Base-by-base conservation (phyloP, 768 basidiomycete species). In the Rhodotorula sphaerocarpa region DNA sequence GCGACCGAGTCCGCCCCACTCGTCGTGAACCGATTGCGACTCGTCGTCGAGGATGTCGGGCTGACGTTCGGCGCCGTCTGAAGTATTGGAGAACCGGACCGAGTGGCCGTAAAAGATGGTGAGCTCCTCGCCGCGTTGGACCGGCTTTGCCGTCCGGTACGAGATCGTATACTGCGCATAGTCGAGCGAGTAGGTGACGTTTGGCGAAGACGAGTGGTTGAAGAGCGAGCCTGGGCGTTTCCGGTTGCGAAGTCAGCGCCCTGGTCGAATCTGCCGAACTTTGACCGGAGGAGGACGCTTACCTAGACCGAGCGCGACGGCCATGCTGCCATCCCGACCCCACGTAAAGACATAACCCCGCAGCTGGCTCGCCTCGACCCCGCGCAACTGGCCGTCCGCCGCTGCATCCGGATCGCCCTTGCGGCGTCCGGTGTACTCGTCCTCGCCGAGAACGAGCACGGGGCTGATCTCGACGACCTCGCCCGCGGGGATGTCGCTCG, bases 401-500 rank as follows among this genome's bases (percentile, higher is more conserved):
- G 10, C 10, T 39, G 36, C 36, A 7, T 36, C 34, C 20, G 30
- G 21, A 4, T 50, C 64, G 36, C 54, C 47, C 33, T 52, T 43
- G 30, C 34, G 39, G 34, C 56, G 42, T 7, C 74, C 72, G 48
- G 81, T 78, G 69, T 90, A 91, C 75, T 91, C 88, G 30, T 82
- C 78, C 59, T 80, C 79, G 7, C 77, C 74, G 71, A 92, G 82
- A 16, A 93, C 77, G n/a, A 93, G 76, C 25, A 89, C 87, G 3
- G 92, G 91, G 65, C 86, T 86, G 69, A 84, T 81, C 74, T 95
- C 92, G 63, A 96, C 73, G n/a, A 86, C 69, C 0, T 85, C 85
- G 18, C 81, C 79, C 16, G 79, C 75, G 25, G 84, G 79, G 63
- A 90, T 83, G 36, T 70, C 67, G 23, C 76, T 76, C 12, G 80